Conservation (phyloP, 192 early-diverging fungal species). For the Coemansia sp. region DNA sequence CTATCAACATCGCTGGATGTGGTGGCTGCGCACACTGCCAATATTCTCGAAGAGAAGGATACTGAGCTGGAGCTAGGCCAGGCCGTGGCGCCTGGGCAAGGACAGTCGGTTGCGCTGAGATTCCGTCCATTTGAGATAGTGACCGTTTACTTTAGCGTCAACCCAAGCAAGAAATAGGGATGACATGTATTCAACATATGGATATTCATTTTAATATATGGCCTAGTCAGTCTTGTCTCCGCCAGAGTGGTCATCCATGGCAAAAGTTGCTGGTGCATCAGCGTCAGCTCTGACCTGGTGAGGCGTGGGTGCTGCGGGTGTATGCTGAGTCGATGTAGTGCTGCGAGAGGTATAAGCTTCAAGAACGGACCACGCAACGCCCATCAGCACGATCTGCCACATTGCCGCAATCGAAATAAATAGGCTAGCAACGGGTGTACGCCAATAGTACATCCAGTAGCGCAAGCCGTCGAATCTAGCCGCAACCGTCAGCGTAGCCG, state of each 20-base stretch:
- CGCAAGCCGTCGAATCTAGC: slow-evolving; percentile 67
- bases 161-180: neutral
- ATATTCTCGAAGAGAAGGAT: slow-evolving; percentile 40
- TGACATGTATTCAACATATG: neutral
- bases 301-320: neutral
- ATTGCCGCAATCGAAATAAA: slow-evolving; percentile 59
- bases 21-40: slow-evolving; percentile 16
- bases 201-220: neutral
- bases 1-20: slow-evolving; percentile 23
- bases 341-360: slow-evolving; percentile 27
- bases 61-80: slow-evolving; percentile 1
- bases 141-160: slow-evolving; percentile 16
- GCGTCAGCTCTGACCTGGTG: neutral
- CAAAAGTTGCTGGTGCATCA: neutral
- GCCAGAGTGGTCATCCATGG: neutral
- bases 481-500: slow-evolving; percentile 44
- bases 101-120: slow-evolving; percentile 9
- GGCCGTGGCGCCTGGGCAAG: neutral
- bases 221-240: neutral
- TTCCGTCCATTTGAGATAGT: slow-evolving; percentile 46
- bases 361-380: slow-evolving; percentile 46
- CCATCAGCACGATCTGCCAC: slow-evolving; percentile 53
- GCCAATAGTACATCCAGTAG: slow-evolving; percentile 80
- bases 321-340: neutral
- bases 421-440: slow-evolving; percentile 56